Evolutionary conservation across 306 rosid species (phyloP).

Genomic region (Ormosia emarginata): DNA sequence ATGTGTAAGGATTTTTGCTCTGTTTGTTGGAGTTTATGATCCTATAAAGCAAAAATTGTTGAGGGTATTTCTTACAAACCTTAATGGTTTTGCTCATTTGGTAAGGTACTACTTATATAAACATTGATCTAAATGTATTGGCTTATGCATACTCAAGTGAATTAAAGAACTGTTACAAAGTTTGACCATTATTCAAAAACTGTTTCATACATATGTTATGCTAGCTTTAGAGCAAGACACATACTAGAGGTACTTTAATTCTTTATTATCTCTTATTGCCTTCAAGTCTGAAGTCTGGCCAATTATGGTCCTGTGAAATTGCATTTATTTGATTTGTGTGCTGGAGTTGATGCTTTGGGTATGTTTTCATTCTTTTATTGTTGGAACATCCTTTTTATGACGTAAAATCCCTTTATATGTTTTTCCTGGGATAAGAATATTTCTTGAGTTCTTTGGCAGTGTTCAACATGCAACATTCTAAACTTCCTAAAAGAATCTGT

Average conservation of each 20-base stretch:
- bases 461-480: too few species aligned
- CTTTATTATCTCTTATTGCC: neutral
- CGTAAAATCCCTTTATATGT: neutral
- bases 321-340: constrained; percentile 14
- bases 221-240: neutral
- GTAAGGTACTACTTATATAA: constrained; percentile 52
- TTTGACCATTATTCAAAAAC: neutral
- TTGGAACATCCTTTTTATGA: constrained; percentile 7
- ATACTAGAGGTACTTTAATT: neutral
- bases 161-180: neutral
- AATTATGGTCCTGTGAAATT: neutral
- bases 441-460: too few species aligned
- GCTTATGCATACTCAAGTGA: neutral
- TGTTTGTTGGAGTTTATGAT: constrained; percentile 92
- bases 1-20: constrained; percentile 80
- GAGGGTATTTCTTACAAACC: constrained; percentile 71
- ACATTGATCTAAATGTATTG: neutral
- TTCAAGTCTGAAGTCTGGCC: constrained; percentile 13
- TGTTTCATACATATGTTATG: neutral
- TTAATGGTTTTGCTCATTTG: constrained; percentile 82
- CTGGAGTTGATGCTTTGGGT: constrained; percentile 22
- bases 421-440: neutral
- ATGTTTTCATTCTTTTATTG: constrained; percentile 21
- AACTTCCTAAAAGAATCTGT: too few species aligned
- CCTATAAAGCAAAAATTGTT: constrained; percentile 87